Evolutionary conservation across 2,329 filamentous ascomycete species (phyloP).

Genomic region (Penicillium olsonii): DNA sequence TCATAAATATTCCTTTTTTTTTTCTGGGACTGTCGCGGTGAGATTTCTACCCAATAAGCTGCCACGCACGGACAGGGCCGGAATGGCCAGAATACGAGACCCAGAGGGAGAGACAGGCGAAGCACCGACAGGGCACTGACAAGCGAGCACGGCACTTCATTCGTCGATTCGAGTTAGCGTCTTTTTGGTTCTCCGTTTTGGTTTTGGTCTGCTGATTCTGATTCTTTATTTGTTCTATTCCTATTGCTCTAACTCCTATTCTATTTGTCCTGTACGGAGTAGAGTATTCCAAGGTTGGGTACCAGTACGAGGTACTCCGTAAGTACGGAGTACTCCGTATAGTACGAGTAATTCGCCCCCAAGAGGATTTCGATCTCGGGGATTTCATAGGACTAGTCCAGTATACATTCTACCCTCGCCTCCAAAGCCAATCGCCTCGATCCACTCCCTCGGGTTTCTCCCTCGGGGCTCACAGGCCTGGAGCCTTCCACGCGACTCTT

Average conservation of each 20-base stretch:
- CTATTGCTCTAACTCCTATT: not conserved
- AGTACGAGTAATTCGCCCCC: too few species aligned
- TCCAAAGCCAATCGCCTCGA: constrained; percentile 12
- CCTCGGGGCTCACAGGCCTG: not conserved
- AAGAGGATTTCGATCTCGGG: not conserved
- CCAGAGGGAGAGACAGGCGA: not conserved
- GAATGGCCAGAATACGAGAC: constrained; percentile 26
- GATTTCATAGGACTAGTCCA: not conserved
- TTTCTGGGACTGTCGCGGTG: constrained; percentile 8
- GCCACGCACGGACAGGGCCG: constrained; percentile 21
- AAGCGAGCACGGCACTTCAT: constrained; percentile 21
- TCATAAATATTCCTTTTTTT: constrained; percentile 4
- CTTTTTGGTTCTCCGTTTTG: constrained; percentile 11
- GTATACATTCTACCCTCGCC: not conserved
- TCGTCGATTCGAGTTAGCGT: constrained; percentile 6
- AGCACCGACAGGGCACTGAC: constrained; percentile 14
- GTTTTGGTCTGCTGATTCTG: not conserved
- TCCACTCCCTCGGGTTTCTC: constrained; percentile 7
- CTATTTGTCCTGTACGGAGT: too few species aligned
- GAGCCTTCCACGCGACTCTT: constrained; percentile 5
- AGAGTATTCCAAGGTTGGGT: too few species aligned
- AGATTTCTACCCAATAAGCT: constrained; percentile 19
- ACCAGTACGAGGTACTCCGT: too few species aligned
- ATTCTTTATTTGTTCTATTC: not conserved
- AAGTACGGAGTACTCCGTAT: too few species aligned